A percentile compares a stretch with the other conserved stretches of the same genome.
Conservation (phyloP, 345 rosid genomes). For the Brassica nigra region DNA sequence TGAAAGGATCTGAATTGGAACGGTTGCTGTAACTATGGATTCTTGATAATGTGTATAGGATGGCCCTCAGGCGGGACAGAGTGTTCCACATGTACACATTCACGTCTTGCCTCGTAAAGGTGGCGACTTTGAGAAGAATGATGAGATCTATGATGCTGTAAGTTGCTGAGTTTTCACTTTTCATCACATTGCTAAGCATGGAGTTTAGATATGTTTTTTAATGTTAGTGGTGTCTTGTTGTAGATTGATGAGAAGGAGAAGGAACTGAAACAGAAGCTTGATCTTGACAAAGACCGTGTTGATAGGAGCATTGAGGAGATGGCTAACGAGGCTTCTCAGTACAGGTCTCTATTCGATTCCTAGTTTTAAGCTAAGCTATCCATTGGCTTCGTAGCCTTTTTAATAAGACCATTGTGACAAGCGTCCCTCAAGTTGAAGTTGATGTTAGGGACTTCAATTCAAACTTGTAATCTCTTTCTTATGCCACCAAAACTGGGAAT, state of each 20-base stretch:
- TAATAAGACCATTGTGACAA: conserved; percentile 15
- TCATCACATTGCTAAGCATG: not conserved
- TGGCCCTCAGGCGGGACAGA: conserved; percentile 93
- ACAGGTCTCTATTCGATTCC: conserved; percentile 50
- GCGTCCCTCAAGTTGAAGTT: not conserved
- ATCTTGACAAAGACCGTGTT: conserved; percentile 75
- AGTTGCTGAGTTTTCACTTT: conserved; percentile 29
- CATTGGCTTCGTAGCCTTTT: not conserved
- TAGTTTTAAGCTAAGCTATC: conserved; percentile 15
- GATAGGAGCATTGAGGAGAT: conserved; percentile 78
- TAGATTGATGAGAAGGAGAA: conserved; percentile 77
- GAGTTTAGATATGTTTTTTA: not conserved
- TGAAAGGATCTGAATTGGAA: not conserved
- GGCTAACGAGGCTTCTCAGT: conserved; percentile 72
- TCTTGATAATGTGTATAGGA: conserved; percentile 50
- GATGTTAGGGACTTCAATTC: not conserved
- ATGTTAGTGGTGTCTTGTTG: conserved; percentile 17
- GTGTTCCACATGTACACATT: conserved; percentile 90
- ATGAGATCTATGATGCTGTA: conserved; percentile 88
- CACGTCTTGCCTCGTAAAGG: conserved; percentile 81
- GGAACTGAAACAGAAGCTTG: conserved; percentile 68
- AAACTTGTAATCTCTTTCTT: not conserved
- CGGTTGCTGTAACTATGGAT: conserved; percentile 2
- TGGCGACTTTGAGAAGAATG: conserved; percentile 89
- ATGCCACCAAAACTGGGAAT: not conserved